Evolutionary conservation across 139 green algal genomes (phyloP).

Genomic region (Nannochloris sp.): DNA sequence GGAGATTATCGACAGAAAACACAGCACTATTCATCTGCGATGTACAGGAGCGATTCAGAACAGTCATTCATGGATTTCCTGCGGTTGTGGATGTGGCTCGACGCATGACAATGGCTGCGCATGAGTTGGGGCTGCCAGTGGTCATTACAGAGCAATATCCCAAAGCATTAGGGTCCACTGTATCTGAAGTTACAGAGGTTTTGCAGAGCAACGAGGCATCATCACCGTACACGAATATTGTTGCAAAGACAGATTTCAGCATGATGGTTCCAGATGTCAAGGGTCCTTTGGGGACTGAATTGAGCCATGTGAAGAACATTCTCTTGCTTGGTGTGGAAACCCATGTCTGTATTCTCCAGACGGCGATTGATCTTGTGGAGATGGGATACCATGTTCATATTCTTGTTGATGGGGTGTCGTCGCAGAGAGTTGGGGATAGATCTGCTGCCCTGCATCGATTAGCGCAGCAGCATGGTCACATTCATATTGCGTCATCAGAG

Average conservation of each 20-base stretch:
- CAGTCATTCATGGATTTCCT: conserved; percentile 48
- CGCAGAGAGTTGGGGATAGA: conserved; percentile 48
- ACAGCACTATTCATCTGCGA: conserved; percentile 65
- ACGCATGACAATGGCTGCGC: conserved; percentile 44
- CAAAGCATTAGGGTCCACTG: conserved; percentile 65
- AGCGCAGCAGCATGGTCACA: not conserved
- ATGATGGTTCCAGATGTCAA: conserved; percentile 38
- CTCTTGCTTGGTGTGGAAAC: conserved; percentile 78
- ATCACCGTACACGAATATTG: not conserved
- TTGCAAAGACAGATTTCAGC: conserved; percentile 37
- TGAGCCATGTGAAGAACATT: conserved; percentile 38
- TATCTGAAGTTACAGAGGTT: conserved; percentile 45
- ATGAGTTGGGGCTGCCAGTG: conserved; percentile 53
- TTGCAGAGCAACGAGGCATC: conserved; percentile 23
- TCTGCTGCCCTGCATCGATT: conserved; percentile 48
- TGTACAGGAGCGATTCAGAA: conserved; percentile 64
- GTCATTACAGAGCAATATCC: conserved; percentile 83
- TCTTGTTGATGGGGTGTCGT: conserved; percentile 69
- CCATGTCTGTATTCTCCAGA: conserved; percentile 90
- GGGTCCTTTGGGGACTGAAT: conserved; percentile 10
- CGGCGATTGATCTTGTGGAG: conserved; percentile 50
- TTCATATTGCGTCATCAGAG: conserved; percentile 1
- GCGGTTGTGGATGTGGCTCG: conserved; percentile 48
- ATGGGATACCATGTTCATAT: conserved; percentile 70
- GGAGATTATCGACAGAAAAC: conserved; percentile 26